Base-by-base conservation (phyloP, 768 basidiomycete species). In the Lanmaoa pseudosensibilis region DNA sequence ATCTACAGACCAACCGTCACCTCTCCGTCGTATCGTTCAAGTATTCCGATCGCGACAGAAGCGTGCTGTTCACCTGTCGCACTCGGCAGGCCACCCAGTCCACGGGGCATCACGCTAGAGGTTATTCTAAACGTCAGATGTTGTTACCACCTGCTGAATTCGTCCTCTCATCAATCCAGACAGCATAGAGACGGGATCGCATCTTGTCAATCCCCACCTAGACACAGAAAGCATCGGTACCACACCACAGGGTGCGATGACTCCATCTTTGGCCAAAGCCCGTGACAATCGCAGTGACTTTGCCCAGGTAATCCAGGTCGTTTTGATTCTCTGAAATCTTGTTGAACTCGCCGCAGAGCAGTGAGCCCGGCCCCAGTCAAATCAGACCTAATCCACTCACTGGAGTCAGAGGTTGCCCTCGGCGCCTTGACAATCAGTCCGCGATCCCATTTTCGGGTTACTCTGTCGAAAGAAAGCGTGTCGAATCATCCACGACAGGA, bases 281-380 rank as follows among this genome's bases (percentile, higher is more conserved):
- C 55, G 16, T 39, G 47, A 30, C n/a, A 36, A 8, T 46, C 12
- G 50, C 36, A 15, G 50, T 52, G 25, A 33, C n/a, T 8, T 23
- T 50, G 21, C 16, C 18, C 63, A 64, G 55, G 59, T 64, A n/a
- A 58, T 45, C 23, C 12, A 32, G 25, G 37, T 46, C 37, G 7
- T 37, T 49, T n/a, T 19, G 1, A 19, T 36, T 43, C 21, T 18
- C 21, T 23, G 25, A 34, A 12, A 46, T 40, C n/a, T 46, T 39
- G 40, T 49, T 56, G 23, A 62, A 55, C 37, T 57, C 6, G 39
- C 48, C 34, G n/a, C 53, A 69, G 67, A 50, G 33, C 38, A 54
- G 13, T 13, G 56, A 39, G 18, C 40, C 53, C 10, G 46, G 55
- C 23, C 50, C 60, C 16, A 52, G 57, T 55, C 55, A 23, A 34